Evolutionary conservation across 306 rosid genomes (phyloP).

Genomic region (Coriaria nepalensis): DNA sequence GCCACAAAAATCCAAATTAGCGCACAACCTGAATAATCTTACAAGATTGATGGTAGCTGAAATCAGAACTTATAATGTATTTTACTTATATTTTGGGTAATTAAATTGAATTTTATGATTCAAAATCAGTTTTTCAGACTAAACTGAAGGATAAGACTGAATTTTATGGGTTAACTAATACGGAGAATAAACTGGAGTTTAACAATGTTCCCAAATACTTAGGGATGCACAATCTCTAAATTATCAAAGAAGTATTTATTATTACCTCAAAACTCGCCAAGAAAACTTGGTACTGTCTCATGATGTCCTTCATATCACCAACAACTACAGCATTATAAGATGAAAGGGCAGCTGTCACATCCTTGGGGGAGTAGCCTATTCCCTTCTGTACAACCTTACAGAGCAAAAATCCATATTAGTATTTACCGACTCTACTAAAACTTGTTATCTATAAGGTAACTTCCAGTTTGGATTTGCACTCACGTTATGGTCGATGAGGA

Average conservation of each 20-base stretch:
- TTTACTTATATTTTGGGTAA: too few relatives aligned
- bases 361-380: conserved; percentile 67
- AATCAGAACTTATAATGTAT: too few relatives aligned
- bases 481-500: conserved; percentile 62
- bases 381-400: conserved; percentile 55
- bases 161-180: background rate
- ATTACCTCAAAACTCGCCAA: conserved; percentile 71
- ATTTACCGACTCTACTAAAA: too few relatives aligned
- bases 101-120: too few relatives aligned
- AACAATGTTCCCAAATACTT: too few relatives aligned
- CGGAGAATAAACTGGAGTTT: too few relatives aligned
- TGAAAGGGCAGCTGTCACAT: conserved; percentile 57
- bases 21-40: too few relatives aligned
- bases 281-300: conserved; percentile 59
- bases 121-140: too few relatives aligned
- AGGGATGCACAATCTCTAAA: background rate
- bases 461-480: conserved; percentile 18
- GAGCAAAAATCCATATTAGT: background rate
- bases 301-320: conserved; percentile 39
- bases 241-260: background rate
- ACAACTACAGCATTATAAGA: conserved; percentile 39
- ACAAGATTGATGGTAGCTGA: too few relatives aligned
- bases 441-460: too few relatives aligned
- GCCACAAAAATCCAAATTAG: too few relatives aligned
- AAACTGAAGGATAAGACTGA: conserved; percentile 4